These are phyloP conservation scores for Salicornia ramosissima DNA, from an alignment of 148 eudicot genomes.

Conservation along the genomic window DNA sequence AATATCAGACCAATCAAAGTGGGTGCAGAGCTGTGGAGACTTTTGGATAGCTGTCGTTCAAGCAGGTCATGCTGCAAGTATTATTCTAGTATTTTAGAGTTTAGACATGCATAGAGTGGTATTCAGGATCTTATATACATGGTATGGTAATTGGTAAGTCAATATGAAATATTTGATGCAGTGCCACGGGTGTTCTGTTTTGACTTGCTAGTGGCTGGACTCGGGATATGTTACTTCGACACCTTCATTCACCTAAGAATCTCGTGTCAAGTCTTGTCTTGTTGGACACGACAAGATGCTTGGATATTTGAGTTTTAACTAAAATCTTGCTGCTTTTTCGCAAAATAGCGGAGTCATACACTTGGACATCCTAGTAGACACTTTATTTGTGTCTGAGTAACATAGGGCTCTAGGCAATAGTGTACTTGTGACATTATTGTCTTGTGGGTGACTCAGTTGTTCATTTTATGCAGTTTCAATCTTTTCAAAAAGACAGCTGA, in stretches of 20 bases:
- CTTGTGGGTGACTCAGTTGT: constrained; percentile 3
- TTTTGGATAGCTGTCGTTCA: not conserved
- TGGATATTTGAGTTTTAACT: too few relatives aligned
- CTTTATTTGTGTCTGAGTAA: too few relatives aligned
- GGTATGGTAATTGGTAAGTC: not conserved
- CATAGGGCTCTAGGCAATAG: not conserved
- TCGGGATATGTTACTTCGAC: too few relatives aligned
- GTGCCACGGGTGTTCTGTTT: not conserved
- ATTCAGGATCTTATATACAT: not conserved
- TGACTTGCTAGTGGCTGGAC: not conserved
- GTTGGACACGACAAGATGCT: too few relatives aligned
- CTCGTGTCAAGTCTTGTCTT: too few relatives aligned
- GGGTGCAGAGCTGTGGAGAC: not conserved
- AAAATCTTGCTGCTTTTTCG: too few relatives aligned
- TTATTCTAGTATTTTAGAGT: not conserved
- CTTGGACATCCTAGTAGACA: too few relatives aligned
- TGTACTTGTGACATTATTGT: not conserved
- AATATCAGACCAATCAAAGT: not conserved
- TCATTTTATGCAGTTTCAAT: constrained; percentile 58
- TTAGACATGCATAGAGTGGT: not conserved
- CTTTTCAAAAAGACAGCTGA: constrained; percentile 55
- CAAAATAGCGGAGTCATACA: too few relatives aligned
- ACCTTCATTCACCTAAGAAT: too few relatives aligned
- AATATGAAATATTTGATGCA: not conserved
- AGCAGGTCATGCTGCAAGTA: not conserved